Conservation (phyloP, 2,329 filamentous ascomycete genomes). For the Aureobasidium sp. region DNA sequence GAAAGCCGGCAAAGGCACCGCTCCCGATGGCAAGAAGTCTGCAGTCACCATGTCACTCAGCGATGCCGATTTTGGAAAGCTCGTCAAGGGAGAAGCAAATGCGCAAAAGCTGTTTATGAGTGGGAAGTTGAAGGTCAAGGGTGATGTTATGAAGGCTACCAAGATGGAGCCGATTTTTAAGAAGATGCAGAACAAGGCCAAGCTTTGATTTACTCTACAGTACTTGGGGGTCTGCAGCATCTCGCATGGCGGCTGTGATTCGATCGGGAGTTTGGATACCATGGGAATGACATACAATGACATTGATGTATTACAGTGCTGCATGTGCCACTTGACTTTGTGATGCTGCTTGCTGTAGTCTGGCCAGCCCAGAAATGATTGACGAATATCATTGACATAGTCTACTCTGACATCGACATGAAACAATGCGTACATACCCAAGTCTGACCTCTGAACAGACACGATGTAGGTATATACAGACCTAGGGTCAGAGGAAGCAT, state of each 20-base stretch:
- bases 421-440: neutral
- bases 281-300: neutral
- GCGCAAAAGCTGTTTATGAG: conserved; percentile 94
- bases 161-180: conserved; percentile 91
- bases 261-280: neutral
- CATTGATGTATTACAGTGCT: neutral
- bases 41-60: conserved; percentile 82
- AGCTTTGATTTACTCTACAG: conserved; percentile 44
- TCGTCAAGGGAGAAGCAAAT: conserved; percentile 82
- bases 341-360: neutral
- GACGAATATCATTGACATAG: too few relatives aligned
- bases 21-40: conserved; percentile 65
- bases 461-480: too few relatives aligned
- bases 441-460: neutral
- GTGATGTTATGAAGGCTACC: conserved; percentile 96
- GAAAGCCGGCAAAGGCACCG: conserved; percentile 67
- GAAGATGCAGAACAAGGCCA: conserved; percentile 77
- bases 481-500: too few relatives aligned
- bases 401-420: neutral
- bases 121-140: conserved; percentile 98
- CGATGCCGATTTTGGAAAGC: conserved; percentile 77
- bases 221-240: neutral
- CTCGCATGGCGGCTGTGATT: neutral
- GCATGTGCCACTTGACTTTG: neutral
- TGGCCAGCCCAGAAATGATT: too few relatives aligned